These are phyloP conservation scores for Colletotrichum sojae DNA, from an alignment of 2,329 filamentous ascomycete species.

Conservation along the genomic window DNA sequence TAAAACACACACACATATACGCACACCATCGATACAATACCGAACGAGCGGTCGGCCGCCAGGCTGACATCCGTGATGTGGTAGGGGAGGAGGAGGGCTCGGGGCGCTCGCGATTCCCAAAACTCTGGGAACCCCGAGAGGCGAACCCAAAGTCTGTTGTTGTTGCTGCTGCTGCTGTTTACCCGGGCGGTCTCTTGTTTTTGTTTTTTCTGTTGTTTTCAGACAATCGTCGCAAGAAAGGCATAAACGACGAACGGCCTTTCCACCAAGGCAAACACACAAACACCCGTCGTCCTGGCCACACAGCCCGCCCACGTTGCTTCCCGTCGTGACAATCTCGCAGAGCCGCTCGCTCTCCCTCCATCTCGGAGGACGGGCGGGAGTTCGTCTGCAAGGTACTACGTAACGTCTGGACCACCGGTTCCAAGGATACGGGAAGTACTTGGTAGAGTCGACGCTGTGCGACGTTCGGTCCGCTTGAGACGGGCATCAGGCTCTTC, in stretches of 20 bases:
- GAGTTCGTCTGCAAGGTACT: conserved; percentile 4
- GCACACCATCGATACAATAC: no score
- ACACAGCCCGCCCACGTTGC: conserved; percentile 20
- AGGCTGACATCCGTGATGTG: no score
- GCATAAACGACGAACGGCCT: conserved; percentile 1
- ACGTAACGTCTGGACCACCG: background rate
- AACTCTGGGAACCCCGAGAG: no score
- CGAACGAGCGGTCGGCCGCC: no score
- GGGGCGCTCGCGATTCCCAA: no score
- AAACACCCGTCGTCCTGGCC: conserved; percentile 21
- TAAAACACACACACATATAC: background rate
- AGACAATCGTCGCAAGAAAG: background rate
- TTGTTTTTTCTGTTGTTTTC: conserved; percentile 12
- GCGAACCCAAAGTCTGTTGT: no score
- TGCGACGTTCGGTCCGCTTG: background rate
- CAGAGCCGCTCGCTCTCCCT: conserved; percentile 13
- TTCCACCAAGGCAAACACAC: conserved; percentile 1
- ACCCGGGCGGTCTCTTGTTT: no score
- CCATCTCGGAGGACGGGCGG: background rate
- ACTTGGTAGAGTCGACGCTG: no score
- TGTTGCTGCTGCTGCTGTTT: no score
- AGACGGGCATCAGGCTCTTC: no score
- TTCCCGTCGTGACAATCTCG: conserved; percentile 26
- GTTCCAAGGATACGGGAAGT: conserved; percentile 8
- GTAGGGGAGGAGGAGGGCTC: no score